These are phyloP conservation scores for Mucor ambiguus DNA, from an alignment of 371 early-diverging fungal genomes.

Conservation along the genomic window DNA sequence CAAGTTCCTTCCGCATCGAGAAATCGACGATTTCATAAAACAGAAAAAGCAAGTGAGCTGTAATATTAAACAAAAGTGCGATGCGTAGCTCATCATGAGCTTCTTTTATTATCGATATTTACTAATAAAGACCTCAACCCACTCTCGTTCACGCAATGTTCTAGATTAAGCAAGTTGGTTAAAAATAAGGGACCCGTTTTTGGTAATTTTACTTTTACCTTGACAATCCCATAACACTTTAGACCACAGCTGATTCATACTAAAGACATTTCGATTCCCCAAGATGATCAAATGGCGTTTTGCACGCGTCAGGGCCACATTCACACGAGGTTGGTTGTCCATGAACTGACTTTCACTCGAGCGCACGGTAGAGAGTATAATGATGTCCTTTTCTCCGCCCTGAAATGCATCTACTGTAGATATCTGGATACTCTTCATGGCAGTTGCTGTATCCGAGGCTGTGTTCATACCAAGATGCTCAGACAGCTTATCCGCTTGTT, in stretches of 20 bases:
- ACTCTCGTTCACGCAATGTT: slow-evolving; percentile 16
- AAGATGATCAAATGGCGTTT: slow-evolving; percentile 68
- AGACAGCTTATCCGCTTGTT: slow-evolving; percentile 62
- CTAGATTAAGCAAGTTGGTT: neutral
- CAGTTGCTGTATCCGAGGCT: slow-evolving; percentile 11
- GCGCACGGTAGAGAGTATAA: slow-evolving; percentile 77
- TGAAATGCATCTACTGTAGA: slow-evolving; percentile 89
- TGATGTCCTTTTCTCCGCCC: slow-evolving; percentile 85
- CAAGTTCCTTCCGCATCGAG: neutral
- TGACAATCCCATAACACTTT: slow-evolving; percentile 41
- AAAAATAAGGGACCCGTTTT: neutral
- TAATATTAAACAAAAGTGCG: too few relatives aligned
- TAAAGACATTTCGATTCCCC: slow-evolving; percentile 46
- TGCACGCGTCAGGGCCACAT: slow-evolving; percentile 65
- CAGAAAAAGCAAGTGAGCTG: neutral
- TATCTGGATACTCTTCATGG: slow-evolving; percentile 37
- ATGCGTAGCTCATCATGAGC: neutral
- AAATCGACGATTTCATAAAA: neutral
- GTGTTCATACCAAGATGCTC: slow-evolving; percentile 22
- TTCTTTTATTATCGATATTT: neutral
- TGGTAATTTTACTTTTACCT: slow-evolving; percentile 30
- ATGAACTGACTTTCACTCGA: slow-evolving; percentile 60
- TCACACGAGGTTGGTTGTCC: slow-evolving; percentile 58
- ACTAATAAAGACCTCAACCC: slow-evolving; percentile 13
- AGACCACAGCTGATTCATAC: slow-evolving; percentile 40